Conservation (phyloP, 768 basidiomycete species). For the Boletus subcaerulescens region DNA sequence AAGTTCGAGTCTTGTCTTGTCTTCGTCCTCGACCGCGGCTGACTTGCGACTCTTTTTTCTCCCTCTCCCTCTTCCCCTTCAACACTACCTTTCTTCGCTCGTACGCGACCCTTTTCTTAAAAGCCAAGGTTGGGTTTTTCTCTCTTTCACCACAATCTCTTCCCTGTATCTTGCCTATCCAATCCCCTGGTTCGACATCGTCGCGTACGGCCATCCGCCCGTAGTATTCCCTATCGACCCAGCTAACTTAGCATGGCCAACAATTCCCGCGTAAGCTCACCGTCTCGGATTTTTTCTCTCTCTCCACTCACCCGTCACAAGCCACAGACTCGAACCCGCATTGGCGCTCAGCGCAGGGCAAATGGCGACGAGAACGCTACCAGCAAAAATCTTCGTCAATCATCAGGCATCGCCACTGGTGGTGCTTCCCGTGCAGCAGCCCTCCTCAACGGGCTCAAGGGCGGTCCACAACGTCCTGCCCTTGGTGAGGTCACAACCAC, state of each 20-base stretch:
- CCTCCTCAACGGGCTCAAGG: slow-evolving; percentile 46
- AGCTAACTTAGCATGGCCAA: slow-evolving; percentile 47
- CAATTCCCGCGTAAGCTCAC: slow-evolving; percentile 52
- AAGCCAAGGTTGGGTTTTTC: slow-evolving; percentile 28
- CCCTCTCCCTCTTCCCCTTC: slow-evolving; percentile 12
- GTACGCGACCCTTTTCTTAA: slow-evolving; percentile 23
- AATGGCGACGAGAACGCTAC: slow-evolving; percentile 80
- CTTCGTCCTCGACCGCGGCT: slow-evolving; percentile 34
- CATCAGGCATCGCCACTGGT: slow-evolving; percentile 45
- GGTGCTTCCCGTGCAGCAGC: slow-evolving; percentile 51
- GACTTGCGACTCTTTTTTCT: slow-evolving; percentile 24
- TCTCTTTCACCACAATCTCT: slow-evolving; percentile 34
- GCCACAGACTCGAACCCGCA: slow-evolving; percentile 66
- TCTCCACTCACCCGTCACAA: slow-evolving; percentile 28
- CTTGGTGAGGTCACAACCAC: slow-evolving; percentile 79
- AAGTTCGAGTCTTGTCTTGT: slow-evolving; percentile 21
- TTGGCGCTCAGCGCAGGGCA: slow-evolving; percentile 58
- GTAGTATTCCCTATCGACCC: slow-evolving; percentile 22
- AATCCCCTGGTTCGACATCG: slow-evolving; percentile 7
- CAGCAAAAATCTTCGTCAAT: slow-evolving; percentile 62
- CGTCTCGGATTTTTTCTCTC: neutral
- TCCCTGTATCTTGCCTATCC: slow-evolving; percentile 16
- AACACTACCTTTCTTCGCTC: neutral
- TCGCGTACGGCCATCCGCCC: slow-evolving; percentile 11
- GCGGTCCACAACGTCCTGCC: slow-evolving; percentile 61